Evolutionary conservation across 2,329 filamentous ascomycete species (phyloP).

Genomic region (Fusarium ramigenum): DNA sequence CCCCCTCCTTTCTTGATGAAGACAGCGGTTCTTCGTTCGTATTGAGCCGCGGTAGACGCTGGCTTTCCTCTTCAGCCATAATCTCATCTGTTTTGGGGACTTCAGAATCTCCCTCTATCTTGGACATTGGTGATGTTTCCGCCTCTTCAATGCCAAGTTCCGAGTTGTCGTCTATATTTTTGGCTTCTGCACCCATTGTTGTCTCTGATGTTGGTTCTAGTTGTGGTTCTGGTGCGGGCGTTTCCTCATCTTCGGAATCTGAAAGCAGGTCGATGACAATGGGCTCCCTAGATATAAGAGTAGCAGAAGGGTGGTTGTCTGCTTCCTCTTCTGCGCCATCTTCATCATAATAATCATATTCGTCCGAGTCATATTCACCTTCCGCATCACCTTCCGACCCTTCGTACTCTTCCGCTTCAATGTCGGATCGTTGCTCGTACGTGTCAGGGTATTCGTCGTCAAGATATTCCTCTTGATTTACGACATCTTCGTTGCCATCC

Average conservation of each 20-base stretch:
- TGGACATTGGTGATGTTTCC: not conserved
- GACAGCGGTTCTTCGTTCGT: not conserved
- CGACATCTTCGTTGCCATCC: constrained; percentile 42
- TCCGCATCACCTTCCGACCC: constrained; percentile 45
- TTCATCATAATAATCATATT: constrained; percentile 42
- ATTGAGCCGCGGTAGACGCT: not conserved
- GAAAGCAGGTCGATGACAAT: constrained; percentile 60
- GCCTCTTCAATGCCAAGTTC: not conserved
- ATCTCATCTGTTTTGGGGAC: not conserved
- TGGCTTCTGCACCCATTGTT: not conserved
- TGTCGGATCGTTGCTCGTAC: constrained; percentile 33
- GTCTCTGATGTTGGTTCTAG: not conserved
- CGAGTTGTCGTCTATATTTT: not conserved
- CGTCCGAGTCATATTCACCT: constrained; percentile 41
- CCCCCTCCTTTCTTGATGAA: not conserved
- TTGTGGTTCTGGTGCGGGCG: constrained; percentile 24
- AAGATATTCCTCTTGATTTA: constrained; percentile 32
- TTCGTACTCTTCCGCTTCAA: constrained; percentile 31
- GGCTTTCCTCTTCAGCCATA: not conserved
- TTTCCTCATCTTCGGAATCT: constrained; percentile 57
- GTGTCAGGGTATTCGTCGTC: constrained; percentile 22
- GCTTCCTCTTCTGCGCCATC: constrained; percentile 33
- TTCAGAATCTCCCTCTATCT: not conserved
- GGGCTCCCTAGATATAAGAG: constrained; percentile 44
- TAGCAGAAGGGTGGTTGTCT: constrained; percentile 14